These are phyloP conservation scores for Auriscalpium orientale DNA, from an alignment of 768 basidiomycete genomes.

Conservation along the genomic window DNA sequence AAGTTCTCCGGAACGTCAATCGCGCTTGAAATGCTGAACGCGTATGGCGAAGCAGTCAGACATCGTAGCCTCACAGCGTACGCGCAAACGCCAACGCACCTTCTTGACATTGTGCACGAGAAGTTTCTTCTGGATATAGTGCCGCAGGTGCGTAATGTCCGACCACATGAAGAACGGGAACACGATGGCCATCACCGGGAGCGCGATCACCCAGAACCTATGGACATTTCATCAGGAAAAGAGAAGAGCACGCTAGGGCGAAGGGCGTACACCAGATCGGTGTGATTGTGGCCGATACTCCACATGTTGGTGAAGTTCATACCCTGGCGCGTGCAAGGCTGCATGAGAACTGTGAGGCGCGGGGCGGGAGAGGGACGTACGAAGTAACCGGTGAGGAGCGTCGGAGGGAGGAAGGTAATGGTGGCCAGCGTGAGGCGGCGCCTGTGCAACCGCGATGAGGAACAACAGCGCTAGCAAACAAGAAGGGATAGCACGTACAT, in stretches of 20 bases:
- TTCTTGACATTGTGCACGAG: slow-evolving; percentile 23
- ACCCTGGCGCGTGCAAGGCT: slow-evolving; percentile 35
- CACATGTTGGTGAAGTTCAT: slow-evolving; percentile 58
- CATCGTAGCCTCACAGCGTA: too few relatives aligned
- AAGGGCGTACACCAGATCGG: slow-evolving; percentile 15
- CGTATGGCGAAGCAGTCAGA: too few relatives aligned
- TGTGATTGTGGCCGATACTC: slow-evolving; percentile 33
- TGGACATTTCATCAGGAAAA: background rate
- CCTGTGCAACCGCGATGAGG: slow-evolving; percentile 26
- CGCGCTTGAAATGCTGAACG: too few relatives aligned
- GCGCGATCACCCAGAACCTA: slow-evolving; percentile 62
- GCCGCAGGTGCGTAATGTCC: slow-evolving; percentile 39
- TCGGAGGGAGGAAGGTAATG: slow-evolving; percentile 64
- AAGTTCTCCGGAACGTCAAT: too few relatives aligned
- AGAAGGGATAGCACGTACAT: slow-evolving; percentile 38
- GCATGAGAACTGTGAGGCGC: slow-evolving; percentile 3
- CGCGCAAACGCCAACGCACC: slow-evolving; percentile 17
- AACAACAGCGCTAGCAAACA: background rate
- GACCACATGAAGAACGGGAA: slow-evolving; percentile 43
- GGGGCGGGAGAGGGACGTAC: slow-evolving; percentile 29
- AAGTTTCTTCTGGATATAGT: slow-evolving; percentile 40
- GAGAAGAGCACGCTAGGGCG: background rate
- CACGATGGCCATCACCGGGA: slow-evolving; percentile 50
- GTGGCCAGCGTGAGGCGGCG: slow-evolving; percentile 59
- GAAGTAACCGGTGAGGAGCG: slow-evolving; percentile 70